These are phyloP conservation scores for Curvularia hawaiiensis DNA, from an alignment of 2,329 filamentous ascomycete genomes.

Conservation along the genomic window DNA sequence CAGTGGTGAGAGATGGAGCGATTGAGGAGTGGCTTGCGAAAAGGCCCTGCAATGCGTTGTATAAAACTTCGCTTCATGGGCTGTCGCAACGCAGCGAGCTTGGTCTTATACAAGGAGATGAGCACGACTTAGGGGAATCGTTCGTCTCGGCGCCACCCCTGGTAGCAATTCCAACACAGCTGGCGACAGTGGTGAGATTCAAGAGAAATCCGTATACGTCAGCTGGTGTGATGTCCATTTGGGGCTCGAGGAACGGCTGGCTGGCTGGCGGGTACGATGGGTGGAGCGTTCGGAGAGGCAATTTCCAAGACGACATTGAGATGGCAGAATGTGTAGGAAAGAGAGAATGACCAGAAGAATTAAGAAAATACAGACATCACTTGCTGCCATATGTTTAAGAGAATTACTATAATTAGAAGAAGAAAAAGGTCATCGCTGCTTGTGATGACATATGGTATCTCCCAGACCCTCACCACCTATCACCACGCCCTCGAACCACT, in stretches of 20 bases:
- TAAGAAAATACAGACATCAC: background rate
- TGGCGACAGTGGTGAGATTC: background rate
- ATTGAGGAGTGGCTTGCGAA: background rate
- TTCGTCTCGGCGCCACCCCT: background rate
- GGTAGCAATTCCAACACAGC: background rate
- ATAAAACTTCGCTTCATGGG: background rate
- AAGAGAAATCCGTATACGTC: conserved; percentile 8
- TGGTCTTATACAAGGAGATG: background rate
- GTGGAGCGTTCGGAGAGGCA: background rate
- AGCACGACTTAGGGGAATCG: background rate
- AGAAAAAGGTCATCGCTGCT: background rate
- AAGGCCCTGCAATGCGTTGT: background rate
- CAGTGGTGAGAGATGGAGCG: background rate
- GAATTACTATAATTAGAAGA: background rate
- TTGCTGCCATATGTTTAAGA: background rate
- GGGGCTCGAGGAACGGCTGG: background rate
- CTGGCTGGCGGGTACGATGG: conserved; percentile 4
- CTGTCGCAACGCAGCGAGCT: background rate
- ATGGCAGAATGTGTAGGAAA: background rate
- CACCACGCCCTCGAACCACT: background rate
- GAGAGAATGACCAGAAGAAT: background rate
- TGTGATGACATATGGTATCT: conserved; percentile 3
- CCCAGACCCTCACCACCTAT: background rate
- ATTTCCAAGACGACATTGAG: conserved; percentile 5
- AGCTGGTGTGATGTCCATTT: conserved; percentile 8